These are phyloP conservation scores for Podosphaera fusca DNA, from an alignment of 2,329 filamentous ascomycete species.

Conservation along the genomic window DNA sequence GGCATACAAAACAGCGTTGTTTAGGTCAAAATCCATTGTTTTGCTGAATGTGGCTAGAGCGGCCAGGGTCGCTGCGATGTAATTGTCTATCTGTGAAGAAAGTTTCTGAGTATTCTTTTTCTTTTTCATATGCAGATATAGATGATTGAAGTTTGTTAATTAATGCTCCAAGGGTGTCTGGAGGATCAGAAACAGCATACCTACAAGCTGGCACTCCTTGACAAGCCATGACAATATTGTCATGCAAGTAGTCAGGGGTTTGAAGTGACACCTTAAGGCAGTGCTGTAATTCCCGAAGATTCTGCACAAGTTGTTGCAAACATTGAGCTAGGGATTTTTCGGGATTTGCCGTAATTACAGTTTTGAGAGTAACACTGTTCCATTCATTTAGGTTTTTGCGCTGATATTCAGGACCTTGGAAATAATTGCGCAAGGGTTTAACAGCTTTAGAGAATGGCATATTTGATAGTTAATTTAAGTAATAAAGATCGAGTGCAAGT, in stretches of 20 bases:
- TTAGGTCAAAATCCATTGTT: too few species aligned
- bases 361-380: constrained; percentile 1
- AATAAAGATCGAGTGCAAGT: too few species aligned
- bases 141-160: constrained; percentile 1
- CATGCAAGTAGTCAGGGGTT: not conserved
- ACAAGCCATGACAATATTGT: constrained; percentile 2
- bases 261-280: not conserved
- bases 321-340: not conserved
- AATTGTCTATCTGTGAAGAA: not conserved
- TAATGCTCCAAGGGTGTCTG: not conserved
- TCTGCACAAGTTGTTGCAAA: not conserved
- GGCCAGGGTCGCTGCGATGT: not conserved
- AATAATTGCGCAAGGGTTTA: too few species aligned
- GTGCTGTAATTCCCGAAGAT: not conserved
- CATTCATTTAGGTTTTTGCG: constrained; percentile 1
- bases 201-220: constrained; percentile 1
- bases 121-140: not conserved
- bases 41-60: not conserved
- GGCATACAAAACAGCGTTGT: too few species aligned
- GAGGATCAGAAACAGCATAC: constrained; percentile 1
- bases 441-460: too few species aligned
- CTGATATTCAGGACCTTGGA: not conserved
- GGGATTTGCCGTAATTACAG: too few species aligned
- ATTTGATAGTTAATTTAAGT: too few species aligned
- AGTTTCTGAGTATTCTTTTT: not conserved